A percentile compares a stretch with the other conserved stretches of the same genome.
Conservation (phyloP, 2,329 filamentous ascomycete genomes). For the Fusarium mundagurra region DNA sequence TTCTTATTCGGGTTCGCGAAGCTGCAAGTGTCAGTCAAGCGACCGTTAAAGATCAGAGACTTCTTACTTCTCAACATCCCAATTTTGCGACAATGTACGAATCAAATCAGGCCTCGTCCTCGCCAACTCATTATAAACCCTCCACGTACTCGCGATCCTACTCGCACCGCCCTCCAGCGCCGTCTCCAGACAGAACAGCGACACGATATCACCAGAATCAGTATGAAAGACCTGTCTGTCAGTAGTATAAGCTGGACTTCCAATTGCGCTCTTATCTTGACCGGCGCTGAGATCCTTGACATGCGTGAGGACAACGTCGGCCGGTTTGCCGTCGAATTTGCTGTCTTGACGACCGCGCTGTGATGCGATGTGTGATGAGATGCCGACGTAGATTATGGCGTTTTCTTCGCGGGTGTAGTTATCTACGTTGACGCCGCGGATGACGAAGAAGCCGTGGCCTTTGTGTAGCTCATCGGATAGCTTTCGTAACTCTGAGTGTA, state of each 20-base stretch:
- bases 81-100: conserved; percentile 60
- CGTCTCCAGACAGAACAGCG: conserved; percentile 64
- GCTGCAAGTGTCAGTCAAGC: neutral
- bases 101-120: conserved; percentile 66
- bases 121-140: conserved; percentile 71
- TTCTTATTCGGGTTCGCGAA: conserved; percentile 18
- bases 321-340: conserved; percentile 54
- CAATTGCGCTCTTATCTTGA: conserved; percentile 54
- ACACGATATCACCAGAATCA: conserved; percentile 66
- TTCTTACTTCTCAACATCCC: conserved; percentile 53
- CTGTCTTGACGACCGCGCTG: conserved; percentile 63
- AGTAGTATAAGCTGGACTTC: conserved; percentile 64
- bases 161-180: conserved; percentile 63
- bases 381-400: conserved; percentile 67
- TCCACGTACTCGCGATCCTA: conserved; percentile 64
- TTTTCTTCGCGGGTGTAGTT: conserved; percentile 65
- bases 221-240: conserved; percentile 72
- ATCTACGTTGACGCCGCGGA: conserved; percentile 66
- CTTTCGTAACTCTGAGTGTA: conserved; percentile 60
- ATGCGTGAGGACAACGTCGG: conserved; percentile 56
- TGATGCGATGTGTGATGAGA: conserved; percentile 67
- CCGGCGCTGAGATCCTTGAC: conserved; percentile 68
- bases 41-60: accelerated
- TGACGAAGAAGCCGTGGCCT: conserved; percentile 69
- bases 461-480: conserved; percentile 65